Evolutionary conservation across 352 stramenopile species (phyloP).

Genomic region (Aphanomyces stellatus): DNA sequence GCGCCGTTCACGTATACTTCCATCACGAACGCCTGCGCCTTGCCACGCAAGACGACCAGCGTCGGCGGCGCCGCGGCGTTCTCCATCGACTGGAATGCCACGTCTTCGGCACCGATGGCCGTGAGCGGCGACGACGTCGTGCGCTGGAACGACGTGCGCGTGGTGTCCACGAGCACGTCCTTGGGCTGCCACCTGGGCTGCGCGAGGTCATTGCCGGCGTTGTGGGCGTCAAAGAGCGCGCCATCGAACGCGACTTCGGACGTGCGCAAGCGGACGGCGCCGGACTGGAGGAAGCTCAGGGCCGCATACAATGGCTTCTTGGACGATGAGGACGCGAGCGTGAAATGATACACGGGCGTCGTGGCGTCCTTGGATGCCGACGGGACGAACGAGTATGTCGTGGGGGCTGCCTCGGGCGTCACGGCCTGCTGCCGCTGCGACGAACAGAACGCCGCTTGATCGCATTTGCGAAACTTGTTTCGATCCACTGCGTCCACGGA

Average conservation of each 20-base stretch:
- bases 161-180: conserved; percentile 17
- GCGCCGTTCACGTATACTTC: conserved; percentile 56
- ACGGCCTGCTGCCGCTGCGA: conserved; percentile 37
- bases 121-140: conserved; percentile 31
- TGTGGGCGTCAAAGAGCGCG: conserved; percentile 5
- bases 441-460: conserved; percentile 96
- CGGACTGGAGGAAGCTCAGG: conserved; percentile 45
- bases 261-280: background rate
- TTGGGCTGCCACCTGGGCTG: conserved; percentile 20
- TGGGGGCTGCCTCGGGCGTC: background rate
- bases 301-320: conserved; percentile 30
- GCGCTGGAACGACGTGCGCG: conserved; percentile 11
- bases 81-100: conserved; percentile 14
- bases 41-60: conserved; percentile 42
- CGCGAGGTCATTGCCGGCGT: conserved; percentile 6
- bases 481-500: conserved; percentile 82
- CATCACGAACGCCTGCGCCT: conserved; percentile 37
- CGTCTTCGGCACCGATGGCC: conserved; percentile 7
- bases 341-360: conserved; percentile 41
- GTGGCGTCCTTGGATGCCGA: conserved; percentile 25
- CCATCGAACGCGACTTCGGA: conserved; percentile 12
- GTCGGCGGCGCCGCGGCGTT: conserved; percentile 23
- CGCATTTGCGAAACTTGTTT: conserved; percentile 97
- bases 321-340: conserved; percentile 19
- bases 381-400: conserved; percentile 5